Base-by-base conservation (phyloP, 2,329 filamentous ascomycete species). In the Xylaria sp. region DNA sequence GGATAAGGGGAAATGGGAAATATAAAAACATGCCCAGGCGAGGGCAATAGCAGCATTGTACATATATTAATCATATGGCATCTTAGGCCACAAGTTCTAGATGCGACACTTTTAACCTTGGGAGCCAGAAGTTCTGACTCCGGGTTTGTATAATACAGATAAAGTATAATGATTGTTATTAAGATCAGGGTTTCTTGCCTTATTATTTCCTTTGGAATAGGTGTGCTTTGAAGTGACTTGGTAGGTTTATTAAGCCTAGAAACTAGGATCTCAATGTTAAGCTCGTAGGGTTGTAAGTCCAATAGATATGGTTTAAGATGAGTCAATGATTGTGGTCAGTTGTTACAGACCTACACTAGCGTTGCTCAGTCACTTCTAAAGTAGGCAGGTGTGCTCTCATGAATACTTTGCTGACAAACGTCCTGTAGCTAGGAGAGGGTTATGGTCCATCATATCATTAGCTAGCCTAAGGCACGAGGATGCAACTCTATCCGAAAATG, bases 41-140 rank as follows among this genome's bases (percentile, higher is more conserved):
- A 55, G 30, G 52, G 52, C 52, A 13, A n/a, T n/a, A n/a, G 9
- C 4, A n/a, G 52, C 20, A 36, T 55, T 55, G n/a, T 36, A 23
- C 18, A 36, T 36, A 55, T 9, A 53, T 53, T 52, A 52, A 55
- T 55, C n/a, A 55, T 15, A 23, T 23, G 48, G 15, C 23, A 50
- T 50, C 23, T 50, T n/a, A 10, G 9, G 46, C 25, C 25, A 36
- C 2, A 36, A 36, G 15, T 36, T 36, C n/a, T 36, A 36, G 32
- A 55, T 55, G 30, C 18, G n/a, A 1, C 36, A 8, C 10, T 20
- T 34, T 55, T 8, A 36, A n/a, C 30, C 28, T 7, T 9, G 7
- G 12, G 10, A 34, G 30, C 20, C 28, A 18, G 25, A n/a, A n/a
- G n/a, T 32, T 30, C 15, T 18, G 6, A n/a, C 48, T 52, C 48